These are phyloP conservation scores for Xylaria sp. DNA, from an alignment of 2,329 filamentous ascomycete species.

Conservation along the genomic window DNA sequence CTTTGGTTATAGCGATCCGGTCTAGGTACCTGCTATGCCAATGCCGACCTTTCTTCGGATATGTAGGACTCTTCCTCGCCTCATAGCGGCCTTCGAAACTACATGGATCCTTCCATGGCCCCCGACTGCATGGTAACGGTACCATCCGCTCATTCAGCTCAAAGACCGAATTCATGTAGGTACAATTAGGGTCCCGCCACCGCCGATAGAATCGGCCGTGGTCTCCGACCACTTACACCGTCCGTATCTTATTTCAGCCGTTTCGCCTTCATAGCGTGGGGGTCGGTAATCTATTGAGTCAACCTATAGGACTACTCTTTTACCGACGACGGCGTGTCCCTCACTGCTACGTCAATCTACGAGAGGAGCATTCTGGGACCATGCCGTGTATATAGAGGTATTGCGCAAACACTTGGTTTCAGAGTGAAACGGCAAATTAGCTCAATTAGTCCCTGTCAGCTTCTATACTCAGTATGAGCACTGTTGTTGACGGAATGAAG, in stretches of 20 bases:
- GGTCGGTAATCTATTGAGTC: neutral
- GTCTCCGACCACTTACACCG: neutral
- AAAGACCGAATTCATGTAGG: neutral
- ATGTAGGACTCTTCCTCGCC: neutral
- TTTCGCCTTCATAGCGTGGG: constrained; percentile 9
- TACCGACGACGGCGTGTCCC: constrained; percentile 1
- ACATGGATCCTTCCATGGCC: constrained; percentile 4
- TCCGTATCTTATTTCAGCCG: neutral
- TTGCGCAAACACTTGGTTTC: constrained; percentile 4
- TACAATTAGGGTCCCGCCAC: neutral
- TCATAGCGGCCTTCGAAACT: neutral
- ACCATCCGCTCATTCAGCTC: constrained; percentile 11
- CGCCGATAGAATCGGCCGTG: neutral
- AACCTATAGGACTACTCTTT: neutral
- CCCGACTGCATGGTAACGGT: constrained; percentile 6
- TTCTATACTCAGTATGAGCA: neutral
- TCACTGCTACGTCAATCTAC: neutral
- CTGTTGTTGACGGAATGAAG: neutral
- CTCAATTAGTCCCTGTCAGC: neutral
- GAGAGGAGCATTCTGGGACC: neutral
- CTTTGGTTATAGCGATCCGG: neutral
- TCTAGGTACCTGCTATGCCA: neutral
- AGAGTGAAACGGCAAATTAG: neutral
- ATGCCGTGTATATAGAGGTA: neutral
- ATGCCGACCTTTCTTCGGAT: neutral